Base-by-base conservation (phyloP, 106 monocot genomes). In the Apostasia ramifera region DNA sequence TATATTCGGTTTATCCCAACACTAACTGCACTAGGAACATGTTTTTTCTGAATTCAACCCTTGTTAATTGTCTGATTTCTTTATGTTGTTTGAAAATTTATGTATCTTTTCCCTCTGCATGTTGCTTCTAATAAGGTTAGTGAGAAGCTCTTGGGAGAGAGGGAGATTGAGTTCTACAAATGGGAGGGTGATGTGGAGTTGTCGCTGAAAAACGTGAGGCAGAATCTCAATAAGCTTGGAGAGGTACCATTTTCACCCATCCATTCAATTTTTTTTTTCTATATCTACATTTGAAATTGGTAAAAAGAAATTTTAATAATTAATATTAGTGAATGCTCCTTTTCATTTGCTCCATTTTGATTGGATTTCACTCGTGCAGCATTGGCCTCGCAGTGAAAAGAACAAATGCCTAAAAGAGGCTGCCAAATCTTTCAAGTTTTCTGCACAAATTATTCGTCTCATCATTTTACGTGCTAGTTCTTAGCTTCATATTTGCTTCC, bases 351-450 rank as follows among this genome's bases (percentile, higher is more conserved):
- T 63, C 13, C 2, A 7, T 37, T 14, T 40, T 14, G 10, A 26
- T 44, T 14, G 68, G 61, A 37, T 49, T 66, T 68, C 38, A 44
- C 51, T 76, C 1, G 38, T 85, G 66, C 79, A 97, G 95, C 92
- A 98, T 42, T 98, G 92, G 92, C 47, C 89, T 63, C 84, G 92
- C 59, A 81, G 87, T 61, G 89, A 85, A 54, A 98, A 87, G 79
- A 92, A 98, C 65, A 82, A 56, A 73, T 98, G 97, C 70, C 77
- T 98, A 55, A 76, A 78, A 74, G 97, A 98, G 83, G 86, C 87
- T 48, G 77, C 87, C 46, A 98, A 92, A 71, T 79, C 87, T 37
- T 98, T 98, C 61, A 80, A 76, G 13, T 74, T 66, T 64, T 77
- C 81, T 6, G 86, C 84, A 3, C 84, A 86, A 62, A 83, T 97